phyloP scores from a whole-genome alignment of 148 eudicot genomes.

The Limonium bicolor region DNA sequence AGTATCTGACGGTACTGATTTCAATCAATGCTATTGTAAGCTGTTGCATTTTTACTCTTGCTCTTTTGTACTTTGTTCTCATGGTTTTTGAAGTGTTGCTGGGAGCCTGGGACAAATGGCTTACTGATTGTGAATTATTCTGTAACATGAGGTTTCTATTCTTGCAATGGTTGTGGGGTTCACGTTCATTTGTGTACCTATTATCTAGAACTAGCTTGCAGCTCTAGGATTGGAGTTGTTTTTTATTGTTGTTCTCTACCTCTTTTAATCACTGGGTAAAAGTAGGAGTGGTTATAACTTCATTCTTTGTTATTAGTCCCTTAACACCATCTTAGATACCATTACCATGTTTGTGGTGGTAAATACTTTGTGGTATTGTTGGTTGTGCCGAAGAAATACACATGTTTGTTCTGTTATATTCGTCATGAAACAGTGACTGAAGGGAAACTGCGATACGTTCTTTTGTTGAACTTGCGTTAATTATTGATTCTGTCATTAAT shows the following conservation, averaged over 20 bases:
- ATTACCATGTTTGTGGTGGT: slow-evolving; percentile 1
- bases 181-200: too few relatives aligned
- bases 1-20: slow-evolving; percentile 3
- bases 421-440: background rate
- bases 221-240: background rate
- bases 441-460: background rate
- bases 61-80: background rate
- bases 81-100: background rate
- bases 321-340: too few relatives aligned
- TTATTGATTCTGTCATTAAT: background rate
- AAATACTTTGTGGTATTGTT: background rate
- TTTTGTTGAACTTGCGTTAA: background rate
- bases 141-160: too few relatives aligned
- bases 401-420: too few relatives aligned
- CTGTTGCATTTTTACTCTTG: background rate
- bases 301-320: too few relatives aligned
- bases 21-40: background rate
- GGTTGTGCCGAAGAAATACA: background rate
- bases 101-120: too few relatives aligned
- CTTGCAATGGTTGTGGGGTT: background rate
- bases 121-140: too few relatives aligned
- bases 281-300: too few relatives aligned
- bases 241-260: background rate
- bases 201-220: too few relatives aligned
- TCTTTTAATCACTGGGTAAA: background rate